Base-by-base conservation (phyloP, 768 basidiomycete species). In the Lentinula edodes region DNA sequence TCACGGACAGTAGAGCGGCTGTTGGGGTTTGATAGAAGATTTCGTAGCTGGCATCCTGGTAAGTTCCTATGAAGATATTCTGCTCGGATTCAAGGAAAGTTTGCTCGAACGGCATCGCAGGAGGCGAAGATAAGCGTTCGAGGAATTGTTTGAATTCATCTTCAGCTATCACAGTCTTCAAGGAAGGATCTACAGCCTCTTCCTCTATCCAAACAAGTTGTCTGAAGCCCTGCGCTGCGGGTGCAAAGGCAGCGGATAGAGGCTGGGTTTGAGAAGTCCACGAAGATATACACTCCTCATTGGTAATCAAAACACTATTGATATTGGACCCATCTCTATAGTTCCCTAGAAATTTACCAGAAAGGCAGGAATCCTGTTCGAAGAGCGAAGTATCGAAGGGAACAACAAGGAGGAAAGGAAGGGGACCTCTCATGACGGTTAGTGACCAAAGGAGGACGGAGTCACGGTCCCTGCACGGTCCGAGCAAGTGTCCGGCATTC, bases 191-290 rank as follows among this genome's bases (percentile, higher is more conserved):
- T 50, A 87, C 68, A 7, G 79, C 75, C 41, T 79, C 73, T 60
- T 86, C 80, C 63, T 87, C 80, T 6, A 89, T 63, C 88, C 86
- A 88, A 6, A 87, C 79, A 32, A 88, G 79, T 58, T 81, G 80
- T 34, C 76, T 68, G 51, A 70, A 65, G 39, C 70, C 54, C 61
- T 70, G 52, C 23, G 54, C 38, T 38, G 69, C 66, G 56, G 69
- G 68, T 9, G 68, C 46, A 48, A 78, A 65, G 39, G 68, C 66
- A 45, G 67, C 75, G 36, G 66, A 66, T 16, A 62, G 60, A 53
- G 69, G 76, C 45, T 71, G 66, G 39, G 52, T 68, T 51, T 66
- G 66, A 36, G 70, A 61, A 36, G 64, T 63, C 71, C 72, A 73
- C 13, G 72, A 65, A 42, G 70, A 67, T 56, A 80, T 62, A 68